These are phyloP conservation scores for Ustilago vetiveriae DNA, from an alignment of 1,284 basidiomycete species.

Conservation along the genomic window DNA sequence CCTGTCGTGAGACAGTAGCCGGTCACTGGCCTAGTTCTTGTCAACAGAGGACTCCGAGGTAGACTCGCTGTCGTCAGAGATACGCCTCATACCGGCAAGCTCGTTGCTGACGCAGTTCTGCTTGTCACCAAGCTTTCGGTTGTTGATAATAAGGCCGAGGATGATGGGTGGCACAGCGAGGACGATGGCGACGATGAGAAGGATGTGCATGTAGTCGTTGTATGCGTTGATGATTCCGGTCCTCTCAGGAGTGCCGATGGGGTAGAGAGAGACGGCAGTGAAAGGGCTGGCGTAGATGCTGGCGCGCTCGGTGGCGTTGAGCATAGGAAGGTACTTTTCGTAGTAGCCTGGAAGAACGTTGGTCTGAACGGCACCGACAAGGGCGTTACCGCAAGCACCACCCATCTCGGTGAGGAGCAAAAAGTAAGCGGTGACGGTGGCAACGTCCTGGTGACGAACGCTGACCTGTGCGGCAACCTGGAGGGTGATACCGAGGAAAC, in stretches of 20 bases:
- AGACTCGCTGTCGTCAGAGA: conserved; percentile 23
- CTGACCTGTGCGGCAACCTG: conserved; percentile 63
- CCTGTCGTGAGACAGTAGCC: no score
- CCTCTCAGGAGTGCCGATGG: conserved; percentile 48
- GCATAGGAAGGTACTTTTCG: conserved; percentile 43
- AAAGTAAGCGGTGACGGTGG: conserved; percentile 65
- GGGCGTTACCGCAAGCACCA: conserved; percentile 58
- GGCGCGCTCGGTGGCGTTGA: conserved; percentile 24
- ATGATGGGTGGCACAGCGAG: conserved; percentile 57
- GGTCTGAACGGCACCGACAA: conserved; percentile 58
- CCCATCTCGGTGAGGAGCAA: conserved; percentile 62
- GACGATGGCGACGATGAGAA: conserved; percentile 56
- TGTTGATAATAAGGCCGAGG: conserved; percentile 45
- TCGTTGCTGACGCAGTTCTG: conserved; percentile 65
- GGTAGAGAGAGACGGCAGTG: conserved; percentile 17
- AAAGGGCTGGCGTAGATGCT: conserved; percentile 31
- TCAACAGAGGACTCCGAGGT: conserved; percentile 17
- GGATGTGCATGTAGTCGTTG: conserved; percentile 57
- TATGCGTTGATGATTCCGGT: conserved; percentile 55
- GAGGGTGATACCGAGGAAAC: conserved; percentile 60
- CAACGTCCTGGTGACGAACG: conserved; percentile 65
- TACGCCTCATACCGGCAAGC: conserved; percentile 51
- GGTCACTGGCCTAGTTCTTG: conserved; percentile 25
- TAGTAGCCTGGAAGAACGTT: conserved; percentile 45
- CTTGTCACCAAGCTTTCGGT: conserved; percentile 56